These are phyloP conservation scores for Trichosanthes truncata DNA, from an alignment of 306 rosid genomes.

Conservation along the genomic window DNA sequence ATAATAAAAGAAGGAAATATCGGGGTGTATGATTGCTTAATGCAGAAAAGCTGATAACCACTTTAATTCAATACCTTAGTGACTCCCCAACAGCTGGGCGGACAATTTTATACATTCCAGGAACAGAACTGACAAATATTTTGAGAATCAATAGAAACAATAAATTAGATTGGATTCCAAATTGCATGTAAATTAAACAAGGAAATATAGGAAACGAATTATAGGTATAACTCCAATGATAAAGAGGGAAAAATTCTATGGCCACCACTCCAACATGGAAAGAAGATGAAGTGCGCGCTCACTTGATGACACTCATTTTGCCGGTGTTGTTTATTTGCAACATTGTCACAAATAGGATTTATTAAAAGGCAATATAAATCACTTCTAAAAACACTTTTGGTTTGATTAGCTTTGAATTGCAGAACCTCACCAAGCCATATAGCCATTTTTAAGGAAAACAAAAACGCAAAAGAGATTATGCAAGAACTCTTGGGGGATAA, in stretches of 20 bases:
- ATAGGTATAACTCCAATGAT: not conserved
- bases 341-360: not conserved
- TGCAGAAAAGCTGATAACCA: conserved; percentile 10
- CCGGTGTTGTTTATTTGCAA: not conserved
- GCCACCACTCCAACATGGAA: not conserved
- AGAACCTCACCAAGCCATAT: not conserved
- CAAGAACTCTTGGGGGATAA: not conserved
- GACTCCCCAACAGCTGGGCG: conserved; percentile 99
- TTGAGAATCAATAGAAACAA: conserved; percentile 24
- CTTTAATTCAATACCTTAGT: conserved; percentile 36
- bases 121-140: conserved; percentile 44
- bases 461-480: not conserved
- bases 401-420: not conserved
- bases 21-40: not conserved
- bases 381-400: not conserved
- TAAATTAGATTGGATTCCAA: not conserved
- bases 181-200: not conserved
- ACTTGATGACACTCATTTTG: not conserved
- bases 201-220: not conserved
- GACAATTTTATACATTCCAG: conserved; percentile 72
- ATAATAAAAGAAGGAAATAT: not conserved
- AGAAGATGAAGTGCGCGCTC: not conserved
- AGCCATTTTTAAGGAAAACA: not conserved
- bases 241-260: not conserved
- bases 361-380: not conserved